Evolutionary conservation across 306 rosid species (phyloP).

Genomic region (Crotalaria pallida): DNA sequence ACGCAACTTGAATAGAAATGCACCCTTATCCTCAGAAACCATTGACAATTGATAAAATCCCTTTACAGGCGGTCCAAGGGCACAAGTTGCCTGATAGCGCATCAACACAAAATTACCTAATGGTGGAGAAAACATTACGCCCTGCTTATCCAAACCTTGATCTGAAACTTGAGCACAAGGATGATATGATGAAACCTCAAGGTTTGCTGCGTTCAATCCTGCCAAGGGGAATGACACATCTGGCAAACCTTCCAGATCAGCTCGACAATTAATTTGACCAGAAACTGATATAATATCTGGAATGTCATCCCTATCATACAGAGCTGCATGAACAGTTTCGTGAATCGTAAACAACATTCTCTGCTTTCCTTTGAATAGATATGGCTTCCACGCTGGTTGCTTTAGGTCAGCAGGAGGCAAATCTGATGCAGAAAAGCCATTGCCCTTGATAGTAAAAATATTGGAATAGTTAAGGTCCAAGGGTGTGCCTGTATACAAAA

Average conservation of each 20-base stretch:
- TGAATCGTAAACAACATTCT: constrained; percentile 69
- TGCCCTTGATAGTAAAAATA: constrained; percentile 60
- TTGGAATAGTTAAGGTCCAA: constrained; percentile 84
- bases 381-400: constrained; percentile 99
- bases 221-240: constrained; percentile 85
- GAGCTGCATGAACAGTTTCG: constrained; percentile 77
- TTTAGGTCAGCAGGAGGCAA: constrained; percentile 76
- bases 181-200: constrained; percentile 78
- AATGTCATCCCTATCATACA: constrained; percentile 92
- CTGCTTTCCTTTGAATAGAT: constrained; percentile 84
- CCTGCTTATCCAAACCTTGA: constrained; percentile 77
- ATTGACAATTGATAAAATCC: constrained; percentile 94
- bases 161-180: constrained; percentile 88
- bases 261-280: constrained; percentile 91
- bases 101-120: constrained; percentile 85
- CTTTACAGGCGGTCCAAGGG: constrained; percentile 75
- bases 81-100: constrained; percentile 74
- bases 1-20: constrained; percentile 79
- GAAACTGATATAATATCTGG: constrained; percentile 79
- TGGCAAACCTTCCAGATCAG: constrained; percentile 92
- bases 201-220: constrained; percentile 44
- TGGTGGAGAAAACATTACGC: constrained; percentile 90
- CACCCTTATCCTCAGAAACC: constrained; percentile 98
- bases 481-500: constrained; percentile 62
- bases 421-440: constrained; percentile 84